phyloP scores from a whole-genome alignment of 164 flowering plant genomes.

The Kingdonia uniflora region DNA sequence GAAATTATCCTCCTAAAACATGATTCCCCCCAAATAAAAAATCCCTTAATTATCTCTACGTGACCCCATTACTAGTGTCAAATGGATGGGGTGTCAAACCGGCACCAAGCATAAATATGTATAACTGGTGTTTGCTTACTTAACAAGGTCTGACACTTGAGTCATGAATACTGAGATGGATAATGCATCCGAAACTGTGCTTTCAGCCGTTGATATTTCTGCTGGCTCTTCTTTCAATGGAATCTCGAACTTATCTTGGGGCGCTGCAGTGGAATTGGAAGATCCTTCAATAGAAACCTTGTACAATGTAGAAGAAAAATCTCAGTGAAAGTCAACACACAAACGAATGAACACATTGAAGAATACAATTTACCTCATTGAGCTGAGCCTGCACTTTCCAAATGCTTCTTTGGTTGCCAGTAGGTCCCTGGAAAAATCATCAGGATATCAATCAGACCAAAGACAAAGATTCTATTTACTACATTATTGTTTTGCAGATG shows the following conservation, averaged over 20 bases:
- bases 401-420: neutral
- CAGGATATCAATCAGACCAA: too few species aligned
- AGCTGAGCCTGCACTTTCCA: conserved; percentile 4
- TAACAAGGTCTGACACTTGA: conserved; percentile 59
- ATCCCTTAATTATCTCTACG: too few species aligned
- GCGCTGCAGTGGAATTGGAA: conserved; percentile 25
- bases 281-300: conserved; percentile 49
- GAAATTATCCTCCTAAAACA: too few species aligned
- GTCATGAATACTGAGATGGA: conserved; percentile 43
- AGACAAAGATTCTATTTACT: too few species aligned
- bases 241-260: conserved; percentile 19
- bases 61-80: neutral
- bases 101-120: neutral
- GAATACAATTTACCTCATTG: neutral
- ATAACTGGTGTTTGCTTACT: conserved; percentile 24
- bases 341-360: neutral
- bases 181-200: conserved; percentile 10
- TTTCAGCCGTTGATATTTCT: conserved; percentile 30
- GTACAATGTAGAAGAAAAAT: neutral
- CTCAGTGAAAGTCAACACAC: neutral
- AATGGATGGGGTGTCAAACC: neutral
- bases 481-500: too few species aligned
- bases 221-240: conserved; percentile 25
- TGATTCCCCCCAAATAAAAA: too few species aligned
- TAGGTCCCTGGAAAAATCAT: neutral